Evolutionary conservation across 306 rosid species (phyloP).

Genomic region (Dalbergia cochinchinensis): DNA sequence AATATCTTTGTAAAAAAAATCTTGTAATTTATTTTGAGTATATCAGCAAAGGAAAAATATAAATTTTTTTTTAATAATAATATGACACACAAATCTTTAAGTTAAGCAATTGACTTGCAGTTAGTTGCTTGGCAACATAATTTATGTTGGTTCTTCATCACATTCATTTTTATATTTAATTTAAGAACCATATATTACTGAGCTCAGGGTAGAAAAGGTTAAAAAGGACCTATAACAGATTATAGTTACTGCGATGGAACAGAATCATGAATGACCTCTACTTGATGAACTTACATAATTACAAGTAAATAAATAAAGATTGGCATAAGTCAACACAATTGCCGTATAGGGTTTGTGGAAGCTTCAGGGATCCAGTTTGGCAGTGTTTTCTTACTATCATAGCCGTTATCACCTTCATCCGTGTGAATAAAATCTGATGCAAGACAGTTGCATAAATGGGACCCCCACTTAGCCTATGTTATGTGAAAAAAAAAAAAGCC

Average conservation of each 20-base stretch:
- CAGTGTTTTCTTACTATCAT: conserved; percentile 41
- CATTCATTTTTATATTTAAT: not conserved
- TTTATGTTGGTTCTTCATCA: not conserved
- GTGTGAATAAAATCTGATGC: conserved; percentile 57
- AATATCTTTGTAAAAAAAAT: too few relatives aligned
- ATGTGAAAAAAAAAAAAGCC: conserved; percentile 38
- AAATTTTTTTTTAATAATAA: not conserved
- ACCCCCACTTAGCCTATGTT: conserved; percentile 39
- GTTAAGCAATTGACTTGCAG: not conserved
- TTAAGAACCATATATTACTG: not conserved
- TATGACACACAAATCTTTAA: not conserved
- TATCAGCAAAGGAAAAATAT: not conserved
- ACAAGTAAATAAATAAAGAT: not conserved
- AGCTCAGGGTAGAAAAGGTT: not conserved
- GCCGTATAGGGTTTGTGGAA: conserved; percentile 43
- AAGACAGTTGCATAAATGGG: conserved; percentile 54
- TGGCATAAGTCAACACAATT: conserved; percentile 38
- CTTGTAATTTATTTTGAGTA: not conserved
- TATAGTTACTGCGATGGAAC: conserved; percentile 29
- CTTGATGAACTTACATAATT: not conserved
- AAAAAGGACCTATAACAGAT: conserved; percentile 15
- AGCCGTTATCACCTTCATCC: conserved; percentile 51
- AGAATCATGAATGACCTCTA: conserved; percentile 42
- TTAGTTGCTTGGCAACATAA: not conserved
- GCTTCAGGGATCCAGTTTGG: conserved; percentile 33